phyloP scores from a whole-genome alignment of 2,329 filamentous ascomycete species.

The Diaporthe australafricana region DNA sequence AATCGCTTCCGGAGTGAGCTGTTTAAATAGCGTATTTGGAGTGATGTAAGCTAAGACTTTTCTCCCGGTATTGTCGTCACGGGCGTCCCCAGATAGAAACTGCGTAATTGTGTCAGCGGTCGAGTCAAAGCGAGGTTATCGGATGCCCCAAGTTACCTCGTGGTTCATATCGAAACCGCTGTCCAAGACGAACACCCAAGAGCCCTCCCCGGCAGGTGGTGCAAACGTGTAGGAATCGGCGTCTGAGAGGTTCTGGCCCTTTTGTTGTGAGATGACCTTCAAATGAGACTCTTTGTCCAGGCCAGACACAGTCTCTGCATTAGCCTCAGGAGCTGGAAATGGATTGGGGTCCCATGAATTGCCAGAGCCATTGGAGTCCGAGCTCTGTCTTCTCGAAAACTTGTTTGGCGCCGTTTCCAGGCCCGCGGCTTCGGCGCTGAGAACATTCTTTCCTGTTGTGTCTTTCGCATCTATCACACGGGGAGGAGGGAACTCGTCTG shows the following conservation, averaged over 20 bases:
- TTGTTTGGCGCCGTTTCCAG: no score
- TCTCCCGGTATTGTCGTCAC: background rate
- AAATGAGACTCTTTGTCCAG: background rate
- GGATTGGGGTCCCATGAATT: background rate
- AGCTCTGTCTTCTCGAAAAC: no score
- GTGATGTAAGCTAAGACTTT: constrained; percentile 4
- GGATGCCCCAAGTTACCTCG: background rate
- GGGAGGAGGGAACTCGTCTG: no score
- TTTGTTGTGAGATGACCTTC: constrained; percentile 22
- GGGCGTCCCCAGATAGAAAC: background rate
- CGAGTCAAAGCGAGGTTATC: background rate
- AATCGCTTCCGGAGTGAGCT: background rate
- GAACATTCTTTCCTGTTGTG: no score
- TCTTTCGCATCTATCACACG: no score
- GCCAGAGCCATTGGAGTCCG: background rate
- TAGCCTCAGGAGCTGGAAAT: background rate
- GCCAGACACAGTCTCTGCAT: background rate
- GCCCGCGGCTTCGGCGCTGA: no score
- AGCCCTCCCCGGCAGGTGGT: constrained; percentile 1
- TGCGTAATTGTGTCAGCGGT: background rate
- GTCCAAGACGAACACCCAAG: constrained; percentile 23
- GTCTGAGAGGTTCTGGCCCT: background rate
- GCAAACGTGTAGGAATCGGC: background rate
- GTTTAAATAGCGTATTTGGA: constrained; percentile 1
- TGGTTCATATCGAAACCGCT: constrained; percentile 18